These are phyloP conservation scores for Fraxinus dipetala DNA, from an alignment of 305 asterid genomes.

Conservation along the genomic window DNA sequence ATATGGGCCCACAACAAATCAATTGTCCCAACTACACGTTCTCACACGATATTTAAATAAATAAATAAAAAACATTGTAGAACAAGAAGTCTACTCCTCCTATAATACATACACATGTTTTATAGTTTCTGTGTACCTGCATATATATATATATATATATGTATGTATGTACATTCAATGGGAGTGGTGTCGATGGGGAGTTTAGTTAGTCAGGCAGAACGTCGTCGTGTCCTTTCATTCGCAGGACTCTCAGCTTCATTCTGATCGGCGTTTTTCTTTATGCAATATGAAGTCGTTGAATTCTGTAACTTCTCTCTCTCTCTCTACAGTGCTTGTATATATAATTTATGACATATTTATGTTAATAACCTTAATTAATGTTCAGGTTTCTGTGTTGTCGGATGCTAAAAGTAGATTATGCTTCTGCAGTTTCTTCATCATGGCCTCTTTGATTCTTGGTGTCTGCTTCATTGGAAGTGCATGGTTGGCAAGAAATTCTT, in stretches of 20 bases:
- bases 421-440: not conserved
- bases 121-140: not conserved
- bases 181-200: not conserved
- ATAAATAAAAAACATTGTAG: not conserved
- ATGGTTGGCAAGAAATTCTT: not conserved
- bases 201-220: not conserved
- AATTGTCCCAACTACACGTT: slow-evolving; percentile 19
- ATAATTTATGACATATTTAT: not conserved
- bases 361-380: not conserved
- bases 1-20: not conserved
- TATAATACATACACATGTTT: not conserved
- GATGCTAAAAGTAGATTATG: not conserved
- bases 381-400: not conserved
- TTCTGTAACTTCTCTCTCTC: not conserved
- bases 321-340: not conserved
- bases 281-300: not conserved
- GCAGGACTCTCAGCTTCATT: not conserved
- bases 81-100: not conserved
- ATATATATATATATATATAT: not conserved
- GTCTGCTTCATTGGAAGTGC: not conserved
- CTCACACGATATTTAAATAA: not conserved
- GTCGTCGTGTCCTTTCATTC: not conserved
- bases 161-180: not conserved
- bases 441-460: not conserved
- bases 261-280: not conserved